phyloP scores from a whole-genome alignment of 2,329 filamentous ascomycete genomes.

The Fusarium anguioides region DNA sequence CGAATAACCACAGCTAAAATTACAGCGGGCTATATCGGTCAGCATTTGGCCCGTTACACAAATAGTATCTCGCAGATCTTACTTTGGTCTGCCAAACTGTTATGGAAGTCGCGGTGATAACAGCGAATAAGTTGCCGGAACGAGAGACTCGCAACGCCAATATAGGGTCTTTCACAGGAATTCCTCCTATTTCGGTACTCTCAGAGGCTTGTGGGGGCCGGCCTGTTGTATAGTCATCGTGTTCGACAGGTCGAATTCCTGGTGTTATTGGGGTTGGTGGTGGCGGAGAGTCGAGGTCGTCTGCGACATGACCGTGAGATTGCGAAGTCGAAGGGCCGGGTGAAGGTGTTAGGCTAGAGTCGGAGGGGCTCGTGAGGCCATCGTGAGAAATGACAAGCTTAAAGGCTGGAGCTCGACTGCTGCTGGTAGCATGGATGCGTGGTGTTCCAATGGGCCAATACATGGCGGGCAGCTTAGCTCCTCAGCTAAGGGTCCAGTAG shows the following conservation, averaged over 20 bases:
- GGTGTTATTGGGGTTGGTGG: conserved; percentile 65
- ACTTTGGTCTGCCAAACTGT: conserved; percentile 98
- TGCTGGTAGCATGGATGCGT: conserved; percentile 83
- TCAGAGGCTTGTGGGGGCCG: conserved; percentile 40
- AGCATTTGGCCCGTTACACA: conserved; percentile 9
- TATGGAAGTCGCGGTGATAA: conserved; percentile 85
- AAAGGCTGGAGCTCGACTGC: conserved; percentile 65
- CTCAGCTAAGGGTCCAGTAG: conserved; percentile 38
- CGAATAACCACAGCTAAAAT: conserved; percentile 87
- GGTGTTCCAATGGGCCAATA: conserved; percentile 92
- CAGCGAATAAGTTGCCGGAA: conserved; percentile 84
- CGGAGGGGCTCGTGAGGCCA: conserved; percentile 60
- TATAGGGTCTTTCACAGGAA: conserved; percentile 71
- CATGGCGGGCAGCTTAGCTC: conserved; percentile 66
- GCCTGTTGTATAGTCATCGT: conserved; percentile 55
- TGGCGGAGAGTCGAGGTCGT: conserved; percentile 51
- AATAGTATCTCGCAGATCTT: conserved; percentile 45
- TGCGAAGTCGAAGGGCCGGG: conserved; percentile 35
- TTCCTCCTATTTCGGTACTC: conserved; percentile 45
- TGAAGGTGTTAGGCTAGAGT: conserved; percentile 40
- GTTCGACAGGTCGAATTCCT: conserved; percentile 68
- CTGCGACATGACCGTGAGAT: conserved; percentile 44
- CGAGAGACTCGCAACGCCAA: conserved; percentile 81
- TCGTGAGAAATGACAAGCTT: conserved; percentile 68
- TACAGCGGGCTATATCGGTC: conserved; percentile 76